phyloP scores from a whole-genome alignment of 192 early-diverging fungal species.

The Neocallimastix lanati region DNA sequence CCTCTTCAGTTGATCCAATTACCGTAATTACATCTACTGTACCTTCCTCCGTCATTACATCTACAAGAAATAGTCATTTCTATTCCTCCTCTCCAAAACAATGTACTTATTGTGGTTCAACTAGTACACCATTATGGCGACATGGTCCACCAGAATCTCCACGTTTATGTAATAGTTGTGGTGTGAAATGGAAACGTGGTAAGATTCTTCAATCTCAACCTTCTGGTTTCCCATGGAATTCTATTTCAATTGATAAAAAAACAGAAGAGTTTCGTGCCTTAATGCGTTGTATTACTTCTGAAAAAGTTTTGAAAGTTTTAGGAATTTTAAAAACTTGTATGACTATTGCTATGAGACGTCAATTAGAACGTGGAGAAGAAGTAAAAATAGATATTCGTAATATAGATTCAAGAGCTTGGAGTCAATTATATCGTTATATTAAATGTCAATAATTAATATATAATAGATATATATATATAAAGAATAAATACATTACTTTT shows the following conservation, averaged over 20 bases:
- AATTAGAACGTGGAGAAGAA: neutral
- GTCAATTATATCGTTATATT: neutral
- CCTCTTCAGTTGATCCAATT: neutral
- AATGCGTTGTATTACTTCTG: neutral
- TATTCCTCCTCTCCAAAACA: neutral
- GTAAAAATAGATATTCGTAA: neutral
- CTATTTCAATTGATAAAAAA: neutral
- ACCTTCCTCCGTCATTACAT: neutral
- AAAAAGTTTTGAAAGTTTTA: neutral
- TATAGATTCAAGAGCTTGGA: neutral
- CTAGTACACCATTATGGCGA: neutral
- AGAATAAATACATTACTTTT: too few relatives aligned
- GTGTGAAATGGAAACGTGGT: neutral
- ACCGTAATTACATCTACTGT: neutral
- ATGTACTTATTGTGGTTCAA: neutral
- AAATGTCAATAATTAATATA: neutral
- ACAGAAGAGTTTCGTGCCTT: neutral
- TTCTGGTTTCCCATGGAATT: neutral
- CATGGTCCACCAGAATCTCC: neutral
- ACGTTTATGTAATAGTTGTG: neutral
- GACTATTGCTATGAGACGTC: neutral
- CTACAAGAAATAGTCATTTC: neutral
- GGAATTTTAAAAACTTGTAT: neutral
- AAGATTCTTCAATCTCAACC: neutral
- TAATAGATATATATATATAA: too few relatives aligned